Base-by-base conservation (phyloP, 2,329 filamentous ascomycete species). In the Aspergillus ibericus region DNA sequence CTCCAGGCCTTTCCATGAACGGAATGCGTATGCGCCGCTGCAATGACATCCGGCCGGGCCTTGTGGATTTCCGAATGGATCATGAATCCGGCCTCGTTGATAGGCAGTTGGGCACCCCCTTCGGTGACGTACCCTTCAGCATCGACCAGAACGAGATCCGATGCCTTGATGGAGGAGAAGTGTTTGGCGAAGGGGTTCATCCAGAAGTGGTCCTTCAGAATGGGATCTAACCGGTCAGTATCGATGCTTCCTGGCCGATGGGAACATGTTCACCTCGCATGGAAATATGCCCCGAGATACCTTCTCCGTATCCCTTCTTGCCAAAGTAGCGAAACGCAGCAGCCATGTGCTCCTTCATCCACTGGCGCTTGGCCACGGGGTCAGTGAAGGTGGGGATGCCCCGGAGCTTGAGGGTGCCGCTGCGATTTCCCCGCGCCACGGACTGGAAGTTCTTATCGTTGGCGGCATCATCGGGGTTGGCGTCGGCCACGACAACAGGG, bases 1-100 rank as follows among this genome's bases (percentile, higher is more conserved):
- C 83, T 85, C 76, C 89, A 88, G 10, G 86, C 82, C 51, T 84
- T 82, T 4, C 85, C 85, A 65, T 85, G 81, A 50, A 86, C 77
- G 15, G 80, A 81, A 70, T 86, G 85, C 1, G 81, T 82, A 68
- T 87, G 85, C 0, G 83, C 83, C 3, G 84, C 84, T 54, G 82
- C 83, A 56, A 82, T 76, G 27, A 87, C 79, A 65, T 87, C 84
- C 1, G 84, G 84, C 1, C 84, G 79, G 1, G 85, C 85, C 25
- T 78, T 78, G 67, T 87, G 83, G 2, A 86, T 82, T 16, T 83
- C 83, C 3, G 81, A 80, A 68, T 87, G 84, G 55, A 87, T 87
- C 75, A 84, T 82, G 64, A 85, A 86, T 1, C 83, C 84, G 51
- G 79, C 78, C 56, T 73, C 72, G 46, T 77, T 77, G 56, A 70